Percentiles rank a stretch among this genome's conserved stretches.
Conservation (phyloP, 2,329 filamentous ascomycete genomes). For the Aureobasidium sp. region DNA sequence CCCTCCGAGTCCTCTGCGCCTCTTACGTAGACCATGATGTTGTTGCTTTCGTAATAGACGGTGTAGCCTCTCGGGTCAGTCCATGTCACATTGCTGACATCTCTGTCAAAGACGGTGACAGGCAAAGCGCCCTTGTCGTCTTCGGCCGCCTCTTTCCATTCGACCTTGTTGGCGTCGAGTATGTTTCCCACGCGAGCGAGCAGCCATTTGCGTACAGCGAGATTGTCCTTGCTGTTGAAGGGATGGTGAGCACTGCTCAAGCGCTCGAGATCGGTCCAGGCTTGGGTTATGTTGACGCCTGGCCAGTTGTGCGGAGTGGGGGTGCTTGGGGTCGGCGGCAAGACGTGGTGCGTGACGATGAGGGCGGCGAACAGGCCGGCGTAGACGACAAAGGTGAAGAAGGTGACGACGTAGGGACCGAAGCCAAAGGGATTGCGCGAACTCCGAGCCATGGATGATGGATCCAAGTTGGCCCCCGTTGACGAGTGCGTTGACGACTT, state of each 20-base stretch:
- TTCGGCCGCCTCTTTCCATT: conserved; percentile 23
- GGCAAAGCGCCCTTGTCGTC: conserved; percentile 14
- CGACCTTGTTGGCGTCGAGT: conserved; percentile 50
- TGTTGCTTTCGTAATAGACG: conserved; percentile 86
- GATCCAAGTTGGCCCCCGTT: background rate
- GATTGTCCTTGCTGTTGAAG: conserved; percentile 79
- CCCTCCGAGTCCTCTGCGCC: conserved; percentile 63
- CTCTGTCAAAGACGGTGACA: conserved; percentile 66
- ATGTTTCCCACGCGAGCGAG: conserved; percentile 63
- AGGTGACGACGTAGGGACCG: conserved; percentile 67
- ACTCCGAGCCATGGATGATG: conserved; percentile 1
- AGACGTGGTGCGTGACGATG: conserved; percentile 65
- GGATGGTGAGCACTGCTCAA: conserved; percentile 74
- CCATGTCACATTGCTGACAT: conserved; percentile 66
- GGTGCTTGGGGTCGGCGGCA: conserved; percentile 63
- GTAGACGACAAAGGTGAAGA: conserved; percentile 70
- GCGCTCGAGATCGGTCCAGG: conserved; percentile 73
- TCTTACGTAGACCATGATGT: conserved; percentile 84
- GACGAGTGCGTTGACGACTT: background rate
- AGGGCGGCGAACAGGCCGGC: conserved; percentile 61
- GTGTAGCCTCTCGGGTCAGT: conserved; percentile 20
- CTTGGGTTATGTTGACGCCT: conserved; percentile 73
- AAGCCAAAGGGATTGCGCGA: conserved; percentile 55
- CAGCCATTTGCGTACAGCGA: conserved; percentile 68
- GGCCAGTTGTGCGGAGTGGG: conserved; percentile 38